Evolutionary conservation across 2,329 filamentous ascomycete genomes (phyloP).

Genomic region (Macrophomina tecta): DNA sequence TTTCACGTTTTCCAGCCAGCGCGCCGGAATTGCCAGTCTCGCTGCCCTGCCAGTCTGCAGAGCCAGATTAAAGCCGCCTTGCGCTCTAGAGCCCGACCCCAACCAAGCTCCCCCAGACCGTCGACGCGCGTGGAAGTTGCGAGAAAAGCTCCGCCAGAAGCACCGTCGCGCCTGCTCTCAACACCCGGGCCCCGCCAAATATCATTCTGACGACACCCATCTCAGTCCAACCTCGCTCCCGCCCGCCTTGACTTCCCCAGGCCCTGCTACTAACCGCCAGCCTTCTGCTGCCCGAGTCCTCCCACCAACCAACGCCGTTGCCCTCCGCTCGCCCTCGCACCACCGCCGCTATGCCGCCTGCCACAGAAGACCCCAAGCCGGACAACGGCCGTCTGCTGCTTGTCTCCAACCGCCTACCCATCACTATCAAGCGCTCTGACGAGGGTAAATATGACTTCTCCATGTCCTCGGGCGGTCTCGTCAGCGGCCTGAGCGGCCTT

Average conservation of each 20-base stretch:
- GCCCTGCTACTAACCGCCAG: neutral
- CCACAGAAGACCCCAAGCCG: slow-evolving; percentile 41
- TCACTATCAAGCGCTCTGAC: slow-evolving; percentile 92
- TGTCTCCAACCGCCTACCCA: slow-evolving; percentile 92
- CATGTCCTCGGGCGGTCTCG: slow-evolving; percentile 95
- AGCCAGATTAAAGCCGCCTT: slow-evolving; percentile 2
- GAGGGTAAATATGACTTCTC: slow-evolving; percentile 92
- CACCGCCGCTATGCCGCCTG: slow-evolving; percentile 39
- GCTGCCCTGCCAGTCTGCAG: neutral
- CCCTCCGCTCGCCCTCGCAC: slow-evolving; percentile 2
- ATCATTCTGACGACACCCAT: slow-evolving; percentile 16
- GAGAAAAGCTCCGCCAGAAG: slow-evolving; percentile 18
- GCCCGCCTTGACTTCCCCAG: neutral
- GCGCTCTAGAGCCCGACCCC: neutral
- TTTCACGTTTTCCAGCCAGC: slow-evolving; percentile 20
- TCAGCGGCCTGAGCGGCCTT: slow-evolving; percentile 89
- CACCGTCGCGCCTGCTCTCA: slow-evolving; percentile 1
- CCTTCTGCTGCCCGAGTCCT: neutral
- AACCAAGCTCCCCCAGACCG: slow-evolving; percentile 21
- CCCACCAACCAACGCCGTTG: neutral
- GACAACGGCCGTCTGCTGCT: slow-evolving; percentile 69
- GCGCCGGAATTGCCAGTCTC: neutral
- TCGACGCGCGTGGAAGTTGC: slow-evolving; percentile 25
- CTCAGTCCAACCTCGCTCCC: slow-evolving; percentile 1
- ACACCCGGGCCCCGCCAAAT: slow-evolving; percentile 4